Conservation (phyloP, 805 yeast genomes). For the Zygotorulaspora chibaensis region DNA sequence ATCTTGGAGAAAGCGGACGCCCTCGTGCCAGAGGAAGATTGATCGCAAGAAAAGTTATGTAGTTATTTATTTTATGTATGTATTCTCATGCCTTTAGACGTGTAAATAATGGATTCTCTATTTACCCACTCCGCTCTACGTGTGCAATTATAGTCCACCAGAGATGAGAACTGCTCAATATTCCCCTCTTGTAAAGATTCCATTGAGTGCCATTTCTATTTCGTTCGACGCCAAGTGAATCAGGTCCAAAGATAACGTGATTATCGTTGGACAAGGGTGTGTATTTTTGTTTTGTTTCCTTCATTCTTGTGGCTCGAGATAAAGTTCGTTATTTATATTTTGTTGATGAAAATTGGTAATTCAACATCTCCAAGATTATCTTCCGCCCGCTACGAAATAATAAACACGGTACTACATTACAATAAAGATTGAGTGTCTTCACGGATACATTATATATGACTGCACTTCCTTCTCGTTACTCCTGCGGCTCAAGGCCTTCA, state of each 20-base stretch:
- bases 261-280: no score
- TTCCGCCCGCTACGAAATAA: no score
- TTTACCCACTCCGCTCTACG: slow-evolving; percentile 40
- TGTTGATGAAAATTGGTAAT: no score
- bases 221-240: not conserved
- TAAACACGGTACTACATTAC: no score
- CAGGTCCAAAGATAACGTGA: not conserved
- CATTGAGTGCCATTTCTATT: not conserved
- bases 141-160: slow-evolving; percentile 9
- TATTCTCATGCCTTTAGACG: slow-evolving; percentile 43
- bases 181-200: not conserved
- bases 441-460: no score
- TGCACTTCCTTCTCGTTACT: no score
- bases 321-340: no score
- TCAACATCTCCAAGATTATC: no score
- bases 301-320: no score
- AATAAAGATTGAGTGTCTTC: no score
- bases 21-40: slow-evolving; percentile 72
- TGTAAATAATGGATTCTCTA: slow-evolving; percentile 31
- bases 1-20: slow-evolving; percentile 74
- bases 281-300: no score
- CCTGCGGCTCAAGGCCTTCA: not conserved
- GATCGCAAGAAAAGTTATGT: slow-evolving; percentile 14
- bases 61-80: slow-evolving; percentile 11
- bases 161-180: slow-evolving; percentile 11